Evolutionary conservation across 352 stramenopile genomes (phyloP).

Genomic region (Globisporangium alternatum): DNA sequence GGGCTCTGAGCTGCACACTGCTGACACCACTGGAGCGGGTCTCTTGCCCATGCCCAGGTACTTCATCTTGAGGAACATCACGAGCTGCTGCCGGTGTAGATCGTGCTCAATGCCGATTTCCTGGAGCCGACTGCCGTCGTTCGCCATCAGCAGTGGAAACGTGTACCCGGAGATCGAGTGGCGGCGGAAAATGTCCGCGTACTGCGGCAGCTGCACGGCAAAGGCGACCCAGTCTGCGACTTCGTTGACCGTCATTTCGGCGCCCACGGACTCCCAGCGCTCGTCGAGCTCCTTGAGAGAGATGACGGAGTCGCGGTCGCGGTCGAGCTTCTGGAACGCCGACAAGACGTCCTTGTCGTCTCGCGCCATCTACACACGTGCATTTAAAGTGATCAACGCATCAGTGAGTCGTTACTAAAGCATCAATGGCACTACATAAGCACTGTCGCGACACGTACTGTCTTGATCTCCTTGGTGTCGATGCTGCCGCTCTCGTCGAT

Average conservation of each 20-base stretch:
- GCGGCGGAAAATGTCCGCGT: constrained; percentile 67
- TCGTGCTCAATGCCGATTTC: constrained; percentile 72
- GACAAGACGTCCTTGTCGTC: constrained; percentile 65
- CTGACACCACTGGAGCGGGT: constrained; percentile 39
- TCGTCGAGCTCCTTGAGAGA: constrained; percentile 81
- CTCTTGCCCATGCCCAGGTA: constrained; percentile 79
- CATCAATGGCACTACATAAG: not conserved
- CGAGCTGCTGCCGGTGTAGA: constrained; percentile 75
- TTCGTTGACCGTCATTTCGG: constrained; percentile 85
- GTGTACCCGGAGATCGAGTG: constrained; percentile 86
- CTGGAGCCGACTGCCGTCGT: constrained; percentile 62
- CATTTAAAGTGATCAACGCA: not conserved
- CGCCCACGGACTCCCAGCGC: constrained; percentile 70
- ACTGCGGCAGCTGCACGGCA: constrained; percentile 79
- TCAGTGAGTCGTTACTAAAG: not conserved
- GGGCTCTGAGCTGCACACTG: constrained; percentile 30
- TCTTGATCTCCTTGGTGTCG: constrained; percentile 71
- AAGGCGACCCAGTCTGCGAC: constrained; percentile 82
- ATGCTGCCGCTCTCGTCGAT: constrained; percentile 73
- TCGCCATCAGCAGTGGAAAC: constrained; percentile 84
- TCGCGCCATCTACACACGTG: constrained; percentile 31
- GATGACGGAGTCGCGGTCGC: constrained; percentile 76
- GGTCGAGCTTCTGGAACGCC: constrained; percentile 75
- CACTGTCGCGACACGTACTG: constrained; percentile 17
- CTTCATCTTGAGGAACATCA: constrained; percentile 82